Evolutionary conservation across 2,329 filamentous ascomycete species (phyloP), one percentile per base, ranked within the genome.

Genomic region (Onygenales sp.): DNA sequence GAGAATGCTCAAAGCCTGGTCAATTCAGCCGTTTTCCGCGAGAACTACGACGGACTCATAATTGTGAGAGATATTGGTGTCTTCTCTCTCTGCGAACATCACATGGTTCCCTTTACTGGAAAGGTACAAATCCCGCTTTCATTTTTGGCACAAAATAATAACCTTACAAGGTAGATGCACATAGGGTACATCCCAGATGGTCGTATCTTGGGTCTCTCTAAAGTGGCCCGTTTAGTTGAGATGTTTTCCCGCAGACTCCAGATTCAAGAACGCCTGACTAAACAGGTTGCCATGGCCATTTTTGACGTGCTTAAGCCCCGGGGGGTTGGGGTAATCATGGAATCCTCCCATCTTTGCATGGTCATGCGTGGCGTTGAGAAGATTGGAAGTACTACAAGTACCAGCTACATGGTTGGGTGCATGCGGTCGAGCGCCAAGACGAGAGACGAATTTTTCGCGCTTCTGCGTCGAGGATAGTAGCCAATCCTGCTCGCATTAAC

Each of bases 351-450:
- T 73, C 76, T 97, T 45, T 98, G 93, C 77, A 98, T 97, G 92
- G 90, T 95, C 11, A 97, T 96, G 91, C 83, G 93, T 46, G 93
- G 93, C n/a, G 92, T 98, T 7, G 82, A 96, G 68, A 96, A 98
- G 77, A 90, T 89, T 0, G 82, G 79, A 40, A 85, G 87, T 49
- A 86, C 81, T 14, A 97, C 93, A 7, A 93, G 94, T 40, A 98
- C 93, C 21, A 96, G 90, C 75, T 97, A 92, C 68, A 94, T 98
- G 73, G 80, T 97, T n/a, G 93, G 93, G 39, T 90, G 89, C 64
- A 95, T 98, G 78, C 85, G 95, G 66, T 85, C 85, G 56, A 88
- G 88, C 62, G 88, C 89, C 56, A 96, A 95, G 78, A 96, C 92
- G 10, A 79, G 93, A 62, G 94, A 95, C 67, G 93, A 98, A 71